These are phyloP conservation scores for Alternaria solani DNA, from an alignment of 2,329 filamentous ascomycete genomes.

Conservation along the genomic window DNA sequence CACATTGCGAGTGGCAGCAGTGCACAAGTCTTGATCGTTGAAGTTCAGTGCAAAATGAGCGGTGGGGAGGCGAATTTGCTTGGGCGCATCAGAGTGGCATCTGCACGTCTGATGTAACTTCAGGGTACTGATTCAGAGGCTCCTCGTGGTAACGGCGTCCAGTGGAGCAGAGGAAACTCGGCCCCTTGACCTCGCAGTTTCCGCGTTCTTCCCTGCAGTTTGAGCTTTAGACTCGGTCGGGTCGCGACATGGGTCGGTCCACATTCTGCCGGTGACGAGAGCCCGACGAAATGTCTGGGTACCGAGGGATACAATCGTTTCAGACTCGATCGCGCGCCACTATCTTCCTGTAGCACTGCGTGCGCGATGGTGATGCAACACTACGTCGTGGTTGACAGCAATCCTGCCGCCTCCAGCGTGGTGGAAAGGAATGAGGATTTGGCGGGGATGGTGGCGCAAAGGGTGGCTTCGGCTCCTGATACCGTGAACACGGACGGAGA, in stretches of 20 bases:
- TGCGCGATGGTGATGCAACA: not conserved
- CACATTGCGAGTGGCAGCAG: not conserved
- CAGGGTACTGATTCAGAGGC: not conserved
- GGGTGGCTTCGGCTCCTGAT: slow-evolving; percentile 2
- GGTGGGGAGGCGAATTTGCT: not conserved
- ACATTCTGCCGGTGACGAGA: not conserved
- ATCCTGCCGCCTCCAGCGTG: not conserved
- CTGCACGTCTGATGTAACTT: not conserved
- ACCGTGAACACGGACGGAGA: not conserved
- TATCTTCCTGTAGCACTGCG: not conserved
- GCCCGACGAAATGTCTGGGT: not conserved
- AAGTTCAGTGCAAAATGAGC: not conserved
- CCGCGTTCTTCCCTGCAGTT: slow-evolving; percentile 3
- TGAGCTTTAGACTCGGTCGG: slow-evolving; percentile 7
- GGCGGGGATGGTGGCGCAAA: not conserved
- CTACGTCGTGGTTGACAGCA: not conserved
- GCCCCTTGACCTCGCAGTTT: not conserved
- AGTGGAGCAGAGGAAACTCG: not conserved
- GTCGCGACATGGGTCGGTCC: not conserved
- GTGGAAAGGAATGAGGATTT: not conserved
- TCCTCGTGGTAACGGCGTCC: not conserved
- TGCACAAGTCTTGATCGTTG: not conserved
- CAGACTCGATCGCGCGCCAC: not conserved
- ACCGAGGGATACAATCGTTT: not conserved
- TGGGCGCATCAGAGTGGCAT: not conserved